Base-by-base conservation (phyloP, 1,284 basidiomycete species). In the Papiliotrema flavescens region DNA sequence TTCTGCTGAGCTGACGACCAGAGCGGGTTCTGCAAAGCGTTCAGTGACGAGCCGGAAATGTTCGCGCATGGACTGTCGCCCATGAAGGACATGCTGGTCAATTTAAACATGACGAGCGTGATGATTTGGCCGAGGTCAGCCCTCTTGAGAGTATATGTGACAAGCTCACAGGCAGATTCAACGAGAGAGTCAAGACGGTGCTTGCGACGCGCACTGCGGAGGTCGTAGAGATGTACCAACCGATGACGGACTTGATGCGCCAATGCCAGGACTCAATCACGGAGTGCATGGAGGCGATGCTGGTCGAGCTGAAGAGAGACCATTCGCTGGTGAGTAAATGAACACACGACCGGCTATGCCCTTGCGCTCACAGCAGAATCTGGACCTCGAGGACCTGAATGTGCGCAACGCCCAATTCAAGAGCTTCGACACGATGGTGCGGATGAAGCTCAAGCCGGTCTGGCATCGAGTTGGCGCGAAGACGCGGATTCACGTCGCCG, bases 391-490 rank as follows among this genome's bases (percentile, higher is more conserved):
- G 61, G 93, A 98, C 62, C 80, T 97, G 56, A 94, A 84, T 5
- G 83, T 98, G 45, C 90, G 97, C 67, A 95, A 90, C 64, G 90
- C 92, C 0, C 93, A 98, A 65, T 98, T 98, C 76, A 84, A 86
- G 28, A 91, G 89, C 1, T 99, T 98, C 69, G 95, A 98, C 67
- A 80, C 85, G 22, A 82, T 96, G 50, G 92, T 98, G 1, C 84
- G 94, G 9, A 83, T 86, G 42, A 90, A 93, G 65, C 83, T 98
- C 4, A 90, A 96, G 71, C 84, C 93, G 0, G 87, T 97, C 3
- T 98, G 96, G 96, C 93, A 98, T 74, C 90, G 91, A 74, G 90
- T 97, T 24, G 90, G 92, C 1, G 85, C 89, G 2, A 87, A 85
- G 63, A 98, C 93, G 0, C 93, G 92, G 67, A 89, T 93, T 59